These are phyloP conservation scores for Paramecium biaurelia DNA, from an alignment of 73 alveolate genomes.

Conservation along the genomic window DNA sequence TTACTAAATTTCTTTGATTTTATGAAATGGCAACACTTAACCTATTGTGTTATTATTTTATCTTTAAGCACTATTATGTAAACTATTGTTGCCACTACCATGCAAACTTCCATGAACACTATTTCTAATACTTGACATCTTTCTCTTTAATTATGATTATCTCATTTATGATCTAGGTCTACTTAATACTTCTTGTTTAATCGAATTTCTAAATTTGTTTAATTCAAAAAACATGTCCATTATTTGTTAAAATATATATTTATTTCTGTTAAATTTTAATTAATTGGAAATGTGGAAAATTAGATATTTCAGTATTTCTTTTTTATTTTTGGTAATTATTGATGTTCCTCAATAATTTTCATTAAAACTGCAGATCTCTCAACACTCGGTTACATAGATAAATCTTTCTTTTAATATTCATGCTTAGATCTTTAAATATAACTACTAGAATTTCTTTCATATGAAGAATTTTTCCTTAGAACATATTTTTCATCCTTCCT, in stretches of 20 bases:
- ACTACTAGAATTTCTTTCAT: not conserved
- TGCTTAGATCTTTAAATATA: not conserved
- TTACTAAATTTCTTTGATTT: not conserved
- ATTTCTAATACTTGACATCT: not conserved
- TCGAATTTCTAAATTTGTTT: slow-evolving; percentile 8
- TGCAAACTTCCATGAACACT: not conserved
- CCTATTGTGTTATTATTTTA: not conserved
- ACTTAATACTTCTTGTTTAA: not conserved
- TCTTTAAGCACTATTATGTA: slow-evolving; percentile 4
- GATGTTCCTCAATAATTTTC: slow-evolving; percentile 28
- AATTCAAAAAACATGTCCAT: slow-evolving; percentile 36
- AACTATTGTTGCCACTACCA: slow-evolving; percentile 1
- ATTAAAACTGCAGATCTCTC: not conserved
- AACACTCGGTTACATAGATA: not conserved
- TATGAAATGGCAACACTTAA: slow-evolving; percentile 7
- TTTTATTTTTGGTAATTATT: not conserved
- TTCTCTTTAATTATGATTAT: not conserved
- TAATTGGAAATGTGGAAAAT: not conserved
- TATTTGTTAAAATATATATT: not conserved
- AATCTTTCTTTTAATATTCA: not conserved
- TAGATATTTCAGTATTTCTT: not conserved
- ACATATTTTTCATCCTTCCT: not conserved
- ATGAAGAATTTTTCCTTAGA: not conserved
- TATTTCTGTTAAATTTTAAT: not conserved
- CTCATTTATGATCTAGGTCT: not conserved